These are phyloP conservation scores for Puccinia polysora DNA, from an alignment of 1,284 basidiomycete species.

Conservation along the genomic window DNA sequence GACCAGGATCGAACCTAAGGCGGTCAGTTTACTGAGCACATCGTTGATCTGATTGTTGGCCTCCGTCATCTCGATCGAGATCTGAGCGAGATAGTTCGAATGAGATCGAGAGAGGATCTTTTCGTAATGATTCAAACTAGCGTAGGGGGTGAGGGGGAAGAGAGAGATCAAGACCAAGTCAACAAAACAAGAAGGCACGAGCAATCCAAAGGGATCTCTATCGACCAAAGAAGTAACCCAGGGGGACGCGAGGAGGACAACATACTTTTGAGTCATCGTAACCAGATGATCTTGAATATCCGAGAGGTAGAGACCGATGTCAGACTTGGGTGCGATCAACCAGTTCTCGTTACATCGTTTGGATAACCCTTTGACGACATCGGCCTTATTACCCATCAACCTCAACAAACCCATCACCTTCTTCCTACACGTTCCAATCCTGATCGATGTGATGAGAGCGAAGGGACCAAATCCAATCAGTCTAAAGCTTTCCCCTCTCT, in stretches of 20 bases:
- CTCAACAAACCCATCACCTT: conserved; percentile 96
- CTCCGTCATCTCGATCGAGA: conserved; percentile 92
- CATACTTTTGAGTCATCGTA: conserved; percentile 91
- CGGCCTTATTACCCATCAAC: conserved; percentile 98
- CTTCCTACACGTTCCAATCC: conserved; percentile 96
- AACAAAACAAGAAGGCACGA: neutral
- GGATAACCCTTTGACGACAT: conserved; percentile 96
- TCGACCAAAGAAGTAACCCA: too few relatives aligned
- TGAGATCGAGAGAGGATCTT: conserved; percentile 98
- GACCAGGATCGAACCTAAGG: conserved; percentile 92
- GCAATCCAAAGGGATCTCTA: too few relatives aligned
- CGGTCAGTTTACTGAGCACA: conserved; percentile 95
- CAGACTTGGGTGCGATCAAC: conserved; percentile 93
- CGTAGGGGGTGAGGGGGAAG: neutral
- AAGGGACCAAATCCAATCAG: too few relatives aligned
- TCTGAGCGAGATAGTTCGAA: conserved; percentile 98
- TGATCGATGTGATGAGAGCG: conserved; percentile 51
- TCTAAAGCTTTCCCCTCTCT: too few relatives aligned
- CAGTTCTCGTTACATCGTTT: conserved; percentile 98
- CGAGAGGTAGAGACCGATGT: conserved; percentile 92
- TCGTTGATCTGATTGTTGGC: conserved; percentile 99
- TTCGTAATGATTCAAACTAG: conserved; percentile 86
- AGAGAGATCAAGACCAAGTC: neutral
- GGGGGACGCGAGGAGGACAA: conserved; percentile 22
- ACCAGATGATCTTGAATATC: conserved; percentile 97